Conservation (phyloP, 2,329 filamentous ascomycete species). For the Calonectria hongkongensis region DNA sequence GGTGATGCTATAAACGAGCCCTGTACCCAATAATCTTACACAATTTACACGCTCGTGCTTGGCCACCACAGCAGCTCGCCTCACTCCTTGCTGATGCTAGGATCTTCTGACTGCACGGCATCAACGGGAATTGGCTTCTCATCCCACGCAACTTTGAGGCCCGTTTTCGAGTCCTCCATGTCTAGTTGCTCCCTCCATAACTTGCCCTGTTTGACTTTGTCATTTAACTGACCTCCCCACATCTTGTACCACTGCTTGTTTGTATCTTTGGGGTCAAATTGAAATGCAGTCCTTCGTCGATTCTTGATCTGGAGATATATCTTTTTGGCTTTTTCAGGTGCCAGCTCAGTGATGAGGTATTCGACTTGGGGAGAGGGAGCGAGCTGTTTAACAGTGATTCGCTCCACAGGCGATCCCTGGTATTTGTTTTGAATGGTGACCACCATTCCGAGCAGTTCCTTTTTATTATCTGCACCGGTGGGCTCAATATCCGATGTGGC, state of each 20-base stretch:
- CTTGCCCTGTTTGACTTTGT: conserved; percentile 72
- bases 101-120: neutral
- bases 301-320: conserved; percentile 75
- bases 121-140: conserved; percentile 49
- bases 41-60: neutral
- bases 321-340: conserved; percentile 62
- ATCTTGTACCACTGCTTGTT: conserved; percentile 67
- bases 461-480: neutral
- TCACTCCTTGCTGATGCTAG: neutral
- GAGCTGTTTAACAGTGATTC: conserved; percentile 67
- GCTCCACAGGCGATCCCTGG: conserved; percentile 77
- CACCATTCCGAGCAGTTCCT: conserved; percentile 76
- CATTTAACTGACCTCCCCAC: conserved; percentile 64
- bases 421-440: conserved; percentile 84
- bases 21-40: conserved; percentile 9
- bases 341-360: conserved; percentile 83
- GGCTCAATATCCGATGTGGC: neutral
- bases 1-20: neutral
- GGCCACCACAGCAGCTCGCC: neutral
- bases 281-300: conserved; percentile 71
- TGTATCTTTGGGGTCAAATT: conserved; percentile 63
- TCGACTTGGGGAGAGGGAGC: conserved; percentile 71
- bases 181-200: conserved; percentile 74
- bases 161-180: conserved; percentile 67
- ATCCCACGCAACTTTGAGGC: conserved; percentile 69